Evolutionary conservation across 306 rosid genomes (phyloP).

Genomic region (Gleditsia sinensis): DNA sequence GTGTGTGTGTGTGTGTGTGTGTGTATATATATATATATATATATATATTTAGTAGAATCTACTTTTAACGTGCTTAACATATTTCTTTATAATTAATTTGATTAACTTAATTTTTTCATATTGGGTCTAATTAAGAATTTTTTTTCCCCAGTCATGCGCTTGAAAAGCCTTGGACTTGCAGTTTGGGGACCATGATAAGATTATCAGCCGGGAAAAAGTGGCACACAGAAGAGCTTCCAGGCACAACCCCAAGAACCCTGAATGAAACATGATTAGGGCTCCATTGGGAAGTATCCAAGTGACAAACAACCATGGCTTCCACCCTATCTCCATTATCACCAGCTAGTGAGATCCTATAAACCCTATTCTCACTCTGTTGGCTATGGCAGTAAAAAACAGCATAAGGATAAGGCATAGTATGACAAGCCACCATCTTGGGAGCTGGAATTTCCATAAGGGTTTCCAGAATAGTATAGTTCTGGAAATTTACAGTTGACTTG

Average conservation of each 20-base stretch:
- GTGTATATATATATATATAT: too few species aligned
- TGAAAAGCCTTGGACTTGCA: background rate
- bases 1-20: too few species aligned
- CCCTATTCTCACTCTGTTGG: slow-evolving; percentile 55
- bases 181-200: slow-evolving; percentile 55
- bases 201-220: slow-evolving; percentile 87
- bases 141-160: slow-evolving; percentile 37
- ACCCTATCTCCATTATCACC: slow-evolving; percentile 72
- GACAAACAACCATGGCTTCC: slow-evolving; percentile 73
- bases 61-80: too few species aligned
- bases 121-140: too few species aligned
- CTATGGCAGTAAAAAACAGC: slow-evolving; percentile 69
- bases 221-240: slow-evolving; percentile 70
- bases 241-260: slow-evolving; percentile 51
- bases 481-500: slow-evolving; percentile 54
- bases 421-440: slow-evolving; percentile 80
- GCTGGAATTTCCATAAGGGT: slow-evolving; percentile 47
- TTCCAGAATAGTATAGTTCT: slow-evolving; percentile 65
- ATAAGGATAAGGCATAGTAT: slow-evolving; percentile 80
- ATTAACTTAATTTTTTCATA: too few species aligned
- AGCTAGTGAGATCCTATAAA: slow-evolving; percentile 42
- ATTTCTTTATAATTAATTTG: too few species aligned
- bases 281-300: slow-evolving; percentile 84
- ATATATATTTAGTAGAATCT: too few species aligned
- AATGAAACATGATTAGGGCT: slow-evolving; percentile 63